Evolutionary conservation across 805 yeast genomes (phyloP), one percentile per base, ranked within the genome.

Genomic region (Candida nanaspora): DNA sequence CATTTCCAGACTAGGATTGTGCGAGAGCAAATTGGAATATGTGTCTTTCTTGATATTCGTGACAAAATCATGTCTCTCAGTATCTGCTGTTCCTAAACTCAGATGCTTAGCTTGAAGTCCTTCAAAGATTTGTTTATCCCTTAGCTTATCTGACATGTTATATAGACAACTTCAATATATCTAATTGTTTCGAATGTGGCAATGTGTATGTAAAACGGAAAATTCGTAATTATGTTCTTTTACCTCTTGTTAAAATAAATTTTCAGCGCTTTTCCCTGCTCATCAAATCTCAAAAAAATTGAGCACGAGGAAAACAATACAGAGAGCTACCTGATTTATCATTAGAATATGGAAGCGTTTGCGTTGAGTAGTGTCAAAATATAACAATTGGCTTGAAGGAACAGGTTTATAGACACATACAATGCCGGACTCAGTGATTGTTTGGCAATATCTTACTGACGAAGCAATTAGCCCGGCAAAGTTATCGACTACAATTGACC

Each of bases 71-170:
- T 68, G 68, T 39, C 80, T 66, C 0, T 82, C 67, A 0, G 94
- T 87, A 40, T 78, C 80, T 9, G 88, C 70, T 52, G 78, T 71
- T 0, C 96, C 96, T 1, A 89, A 58, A 2, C 95, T 95, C 19
- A 82, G 65, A 53, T 83, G 78, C 52, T 81, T 77, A 33, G 76
- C 54, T 50, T 78, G 80, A 39, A 77, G 65, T 26, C 66, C 72
- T 37, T 75, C 77, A 53, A 68, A 80, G 36, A 68, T 65, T 50
- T 75, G 82, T 45, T 69, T 69, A 33, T 80, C 84, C 46, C 82
- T 65, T 19, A 76, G 65, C 59, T 76, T 78, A 49, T 82, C 88
- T 5, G 86, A 80, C 87, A 74, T 38, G 33, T 14, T 18, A 18
- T 8, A 25, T n/a, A 6, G 7, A 22, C 6, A n/a, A 19, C 18